Conservation (phyloP, 164 flowering plant genomes). For the Vitis vinifera region ASM3070453v1 NC_081817.1:226501-227000, state of each 20-base stretch:
- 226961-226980: no score
- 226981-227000: no score
- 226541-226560: neutral
- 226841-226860: no score
- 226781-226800: no score
- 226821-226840: no score
- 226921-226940: no score
- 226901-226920: no score
- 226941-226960: no score
- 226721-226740: slow-evolving; percentile 3
- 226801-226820: no score
- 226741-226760: neutral
- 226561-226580: no score
- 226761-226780: slow-evolving; percentile 1
- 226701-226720: neutral
- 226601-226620: slow-evolving; percentile 1
- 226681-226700: neutral
- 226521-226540: neutral
- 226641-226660: neutral
- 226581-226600: neutral
- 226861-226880: no score
- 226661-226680: slow-evolving; percentile 12
- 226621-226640: slow-evolving; percentile 4
- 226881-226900: no score
- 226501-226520: neutral